Evolutionary conservation across 192 early-diverging fungal species (phyloP), one percentile per base, ranked within the genome.

Genomic region (Hyaloraphidium curvatum): DNA sequence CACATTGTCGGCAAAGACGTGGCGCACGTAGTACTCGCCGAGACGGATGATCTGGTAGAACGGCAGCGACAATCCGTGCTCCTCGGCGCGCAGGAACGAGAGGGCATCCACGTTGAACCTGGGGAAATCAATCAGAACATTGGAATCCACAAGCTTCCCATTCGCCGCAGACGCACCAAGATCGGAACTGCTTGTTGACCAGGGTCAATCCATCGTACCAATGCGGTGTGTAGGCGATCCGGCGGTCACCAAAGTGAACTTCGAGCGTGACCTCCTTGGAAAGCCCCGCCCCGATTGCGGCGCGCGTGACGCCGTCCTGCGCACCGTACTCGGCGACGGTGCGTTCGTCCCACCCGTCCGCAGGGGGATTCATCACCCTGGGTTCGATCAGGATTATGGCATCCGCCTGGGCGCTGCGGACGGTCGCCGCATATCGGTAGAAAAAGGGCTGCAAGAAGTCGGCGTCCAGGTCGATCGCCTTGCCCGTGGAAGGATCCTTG

Each of bases 171-270:
- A 37, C 33, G 7, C 33, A 37, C 33, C 33, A 37, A n/a, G 9
- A 7, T 37, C 33, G 33, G 9, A 7, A 78, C 7, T 67, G 61
- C 61, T 76, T 78, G 52, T 73, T 71, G 52, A 87, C 86, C 13
- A 88, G 54, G 16, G 78, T 73, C 51, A 86, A 78, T 16, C 86
- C 57, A 56, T 89, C 87, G 57, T 89, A 89, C 84, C 85, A 89
- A 64, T 89, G 87, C 13, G 87, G 87, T 0, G 85, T 73, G 57
- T 78, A 89, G 2, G 86, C 72, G 23, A 82, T 59, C 31, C 80
- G 72, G 2, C 70, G 55, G 29, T 78, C 57, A 30, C 75, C 69
- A 31, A 72, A 67, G 16, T 40, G 17, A 5, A 25, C 7, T 5
- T 21, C 43, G 7, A 22, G 7, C 5, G 25, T 7, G 9, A 14